Evolutionary conservation across 139 green algal species (phyloP), one percentile per base, ranked within the genome.

Genomic region (Dunaliella sp.): DNA sequence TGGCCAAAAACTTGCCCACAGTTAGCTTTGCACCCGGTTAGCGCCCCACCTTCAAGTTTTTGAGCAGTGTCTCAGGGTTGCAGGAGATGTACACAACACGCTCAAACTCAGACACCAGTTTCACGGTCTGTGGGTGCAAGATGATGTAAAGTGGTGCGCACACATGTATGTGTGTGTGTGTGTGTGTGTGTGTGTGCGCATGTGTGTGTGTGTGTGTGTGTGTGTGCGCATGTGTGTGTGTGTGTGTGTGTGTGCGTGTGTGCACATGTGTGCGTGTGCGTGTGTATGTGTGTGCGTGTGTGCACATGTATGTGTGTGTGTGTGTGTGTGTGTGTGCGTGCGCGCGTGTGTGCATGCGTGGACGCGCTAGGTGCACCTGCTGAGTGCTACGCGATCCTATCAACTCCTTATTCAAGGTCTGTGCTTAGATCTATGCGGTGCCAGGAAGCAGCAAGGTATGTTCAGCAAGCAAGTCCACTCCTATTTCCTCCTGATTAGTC

Each of bases 1-100:
- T n/a, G n/a, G n/a, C n/a, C n/a, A n/a, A n/a, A n/a, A n/a, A n/a
- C n/a, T n/a, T n/a, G n/a, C n/a, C n/a, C n/a, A n/a, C n/a, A n/a
- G n/a, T n/a, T n/a, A n/a, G n/a, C n/a, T n/a, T n/a, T n/a, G n/a
- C n/a, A n/a, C n/a, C n/a, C n/a, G n/a, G n/a, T n/a, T n/a, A n/a
- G n/a, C n/a, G n/a, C n/a, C n/a, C n/a, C 34, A 37, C 83, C 35
- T 72, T n/a, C 38, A 98, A 82, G 89, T 98, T 96, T 25, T 84
- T 88, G 30, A 88, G 75, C 48, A 98, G 89, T 2, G 95, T 98
- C 78, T 92, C 92, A 0, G 96, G 96, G 91, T 99, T 99, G 92
- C 97, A 99, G 38, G 90, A 95, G 79, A 99, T 95, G 92, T 99
- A 99, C 2, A 98, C 90, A 16, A 98, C 91, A 24, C 87, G 88